Evolutionary conservation across 768 basidiomycete species (phyloP).

Genomic region (Mycena venus): DNA sequence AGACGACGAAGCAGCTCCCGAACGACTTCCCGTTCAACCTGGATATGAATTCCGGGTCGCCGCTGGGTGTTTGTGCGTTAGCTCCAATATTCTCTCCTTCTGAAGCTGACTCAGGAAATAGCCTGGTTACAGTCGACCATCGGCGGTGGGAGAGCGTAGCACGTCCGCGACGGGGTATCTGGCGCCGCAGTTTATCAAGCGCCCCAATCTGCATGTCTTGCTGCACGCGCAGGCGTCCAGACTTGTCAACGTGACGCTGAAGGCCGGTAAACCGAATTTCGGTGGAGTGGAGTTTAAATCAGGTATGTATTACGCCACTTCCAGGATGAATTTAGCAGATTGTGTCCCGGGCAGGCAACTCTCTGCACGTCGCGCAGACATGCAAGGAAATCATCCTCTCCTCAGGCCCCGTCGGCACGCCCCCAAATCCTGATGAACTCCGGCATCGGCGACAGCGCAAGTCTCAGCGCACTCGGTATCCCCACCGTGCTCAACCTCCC

Average conservation of each 20-base stretch:
- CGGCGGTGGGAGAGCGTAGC: constrained; percentile 36
- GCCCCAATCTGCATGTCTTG: constrained; percentile 45
- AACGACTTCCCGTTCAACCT: constrained; percentile 36
- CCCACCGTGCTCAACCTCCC: neutral
- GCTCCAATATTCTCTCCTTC: neutral
- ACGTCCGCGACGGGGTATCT: constrained; percentile 47
- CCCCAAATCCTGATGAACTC: constrained; percentile 11
- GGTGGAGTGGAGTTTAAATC: constrained; percentile 30
- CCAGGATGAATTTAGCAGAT: neutral
- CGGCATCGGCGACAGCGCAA: neutral
- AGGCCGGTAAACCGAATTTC: neutral
- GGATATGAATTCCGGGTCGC: constrained; percentile 44
- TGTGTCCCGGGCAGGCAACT: neutral
- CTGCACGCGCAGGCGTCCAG: constrained; percentile 39
- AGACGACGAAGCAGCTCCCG: constrained; percentile 42
- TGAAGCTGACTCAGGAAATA: neutral
- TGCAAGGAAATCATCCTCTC: constrained; percentile 48
- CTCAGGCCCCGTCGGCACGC: constrained; percentile 41
- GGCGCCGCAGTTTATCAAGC: constrained; percentile 30
- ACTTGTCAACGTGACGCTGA: neutral
- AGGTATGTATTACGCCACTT: neutral
- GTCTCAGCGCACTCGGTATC: constrained; percentile 2
- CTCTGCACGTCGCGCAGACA: constrained; percentile 28
- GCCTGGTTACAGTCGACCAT: constrained; percentile 43
- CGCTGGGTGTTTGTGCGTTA: constrained; percentile 40